Base-by-base conservation (phyloP, 164 flowering plant species). In the Dillenia turbinata region DNA sequence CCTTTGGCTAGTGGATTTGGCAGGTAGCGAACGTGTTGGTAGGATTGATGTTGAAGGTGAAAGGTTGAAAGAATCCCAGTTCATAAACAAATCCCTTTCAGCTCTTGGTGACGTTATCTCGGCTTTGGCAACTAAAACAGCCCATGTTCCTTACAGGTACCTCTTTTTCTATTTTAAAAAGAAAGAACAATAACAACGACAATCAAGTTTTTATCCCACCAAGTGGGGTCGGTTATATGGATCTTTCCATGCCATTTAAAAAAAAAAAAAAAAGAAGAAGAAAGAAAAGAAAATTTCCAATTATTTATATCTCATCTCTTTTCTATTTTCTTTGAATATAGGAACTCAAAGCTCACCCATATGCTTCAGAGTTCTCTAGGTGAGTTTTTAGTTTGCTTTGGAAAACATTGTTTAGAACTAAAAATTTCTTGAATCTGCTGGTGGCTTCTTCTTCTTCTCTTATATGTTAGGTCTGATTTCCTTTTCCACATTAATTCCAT, bases 271-370 rank as follows among this genome's bases (percentile, higher is more conserved):
- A 26, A 26, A 26, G 33, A 26, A 33, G 40, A 33, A 33, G 0
- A 33, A 33, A 5, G 7, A 33, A 33, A 33, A 6, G 40, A 33
- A 33, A 33, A 33, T 0, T 33, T 33, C 40, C 40, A 33, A 33
- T 19, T 50, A 33, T 51, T 12, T 48, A 5, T 22, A 0, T 61
- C n/a, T 52, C 12, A 45, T 47, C 26, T 33, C 50, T 12, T 51
- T 9, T 50, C 40, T 52, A 13, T 43, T 26, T 9, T 48, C 44
- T 33, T 17, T 56, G 12, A 24, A 44, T n/a, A 9, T 83, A 87
- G 95, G 82, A 92, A 92, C 73, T 92, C 98, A 45, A 92, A 88
- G 83, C 89, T 89, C 69, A 92, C 98, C 12, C 98, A 92, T 80
- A 67, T 92, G 79, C 84, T 92, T 71, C 98, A 92, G 71, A 89